These are phyloP conservation scores for Tulasnella sp. DNA, from an alignment of 768 basidiomycete species.

Conservation along the genomic window DNA sequence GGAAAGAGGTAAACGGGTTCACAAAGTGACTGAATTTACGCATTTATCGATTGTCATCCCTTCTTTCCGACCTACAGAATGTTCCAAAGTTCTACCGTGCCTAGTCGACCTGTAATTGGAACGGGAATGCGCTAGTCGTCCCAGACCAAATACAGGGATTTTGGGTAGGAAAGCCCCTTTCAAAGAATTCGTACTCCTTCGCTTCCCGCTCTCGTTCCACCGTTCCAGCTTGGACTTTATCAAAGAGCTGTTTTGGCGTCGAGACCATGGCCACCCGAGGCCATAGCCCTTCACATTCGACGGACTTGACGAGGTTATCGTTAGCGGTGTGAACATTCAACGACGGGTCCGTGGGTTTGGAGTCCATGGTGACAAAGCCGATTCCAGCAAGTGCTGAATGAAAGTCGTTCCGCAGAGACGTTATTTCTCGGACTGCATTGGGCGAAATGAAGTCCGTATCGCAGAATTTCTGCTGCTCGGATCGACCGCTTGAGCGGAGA, in stretches of 20 bases:
- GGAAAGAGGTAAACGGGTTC: slow-evolving; percentile 38
- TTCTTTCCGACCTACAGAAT: slow-evolving; percentile 45
- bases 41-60: not conserved
- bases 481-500: slow-evolving; percentile 51
- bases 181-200: slow-evolving; percentile 79
- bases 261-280: slow-evolving; percentile 75
- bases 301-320: slow-evolving; percentile 73
- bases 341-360: slow-evolving; percentile 46
- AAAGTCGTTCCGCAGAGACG: slow-evolving; percentile 73
- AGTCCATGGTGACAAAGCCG: slow-evolving; percentile 58
- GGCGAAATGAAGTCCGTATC: slow-evolving; percentile 80
- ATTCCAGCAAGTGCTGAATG: slow-evolving; percentile 62
- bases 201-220: slow-evolving; percentile 81
- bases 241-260: slow-evolving; percentile 72
- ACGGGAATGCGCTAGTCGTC: slow-evolving; percentile 76
- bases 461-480: slow-evolving; percentile 59
- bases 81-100: slow-evolving; percentile 78
- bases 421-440: slow-evolving; percentile 71
- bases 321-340: slow-evolving; percentile 66
- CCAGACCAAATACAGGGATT: slow-evolving; percentile 52
- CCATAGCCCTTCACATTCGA: slow-evolving; percentile 84
- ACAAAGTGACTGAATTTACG: not conserved
- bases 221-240: slow-evolving; percentile 78
- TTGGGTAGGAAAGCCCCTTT: slow-evolving; percentile 36
- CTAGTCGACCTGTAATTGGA: slow-evolving; percentile 76